These are phyloP conservation scores for Cladophialophora psammophila DNA, from an alignment of 2,329 filamentous ascomycete genomes.

Conservation along the genomic window DNA sequence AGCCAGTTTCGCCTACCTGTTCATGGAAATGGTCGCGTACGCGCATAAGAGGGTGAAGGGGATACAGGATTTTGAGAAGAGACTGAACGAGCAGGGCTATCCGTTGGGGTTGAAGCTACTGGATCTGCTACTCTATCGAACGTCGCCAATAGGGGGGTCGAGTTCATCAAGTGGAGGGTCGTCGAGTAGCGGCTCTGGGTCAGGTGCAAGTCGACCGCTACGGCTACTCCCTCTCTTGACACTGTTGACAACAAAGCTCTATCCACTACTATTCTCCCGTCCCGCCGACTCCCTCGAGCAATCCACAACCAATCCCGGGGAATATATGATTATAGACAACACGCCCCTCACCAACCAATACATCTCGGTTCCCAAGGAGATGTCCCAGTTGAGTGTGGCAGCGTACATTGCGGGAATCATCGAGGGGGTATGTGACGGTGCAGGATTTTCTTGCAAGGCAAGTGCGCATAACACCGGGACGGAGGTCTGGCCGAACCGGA, in stretches of 20 bases:
- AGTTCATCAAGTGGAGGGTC: constrained; percentile 61
- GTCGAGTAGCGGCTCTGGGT: constrained; percentile 71
- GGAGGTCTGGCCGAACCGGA: constrained; percentile 95
- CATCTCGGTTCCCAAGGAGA: constrained; percentile 90
- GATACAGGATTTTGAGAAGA: constrained; percentile 90
- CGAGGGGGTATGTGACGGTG: constrained; percentile 93
- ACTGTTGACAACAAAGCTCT: constrained; percentile 91
- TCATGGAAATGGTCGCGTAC: constrained; percentile 95
- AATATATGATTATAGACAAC: constrained; percentile 99
- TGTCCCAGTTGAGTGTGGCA: constrained; percentile 95
- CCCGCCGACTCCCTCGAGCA: constrained; percentile 94
- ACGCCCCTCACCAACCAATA: constrained; percentile 95
- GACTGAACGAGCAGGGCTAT: constrained; percentile 89
- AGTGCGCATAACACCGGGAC: constrained; percentile 78
- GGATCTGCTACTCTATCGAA: constrained; percentile 90
- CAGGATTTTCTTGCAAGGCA: constrained; percentile 85
- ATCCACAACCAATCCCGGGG: constrained; percentile 82
- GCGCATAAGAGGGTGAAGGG: constrained; percentile 89
- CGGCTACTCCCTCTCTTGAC: constrained; percentile 91
- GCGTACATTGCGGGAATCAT: constrained; percentile 95
- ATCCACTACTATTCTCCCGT: constrained; percentile 89
- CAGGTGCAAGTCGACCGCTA: constrained; percentile 74
- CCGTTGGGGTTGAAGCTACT: constrained; percentile 92
- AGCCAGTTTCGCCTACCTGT: constrained; percentile 93
- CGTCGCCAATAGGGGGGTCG: constrained; percentile 78